Evolutionary conservation across 2,329 filamentous ascomycete genomes (phyloP).

Genomic region (Penicillium sclerotiorum): DNA sequence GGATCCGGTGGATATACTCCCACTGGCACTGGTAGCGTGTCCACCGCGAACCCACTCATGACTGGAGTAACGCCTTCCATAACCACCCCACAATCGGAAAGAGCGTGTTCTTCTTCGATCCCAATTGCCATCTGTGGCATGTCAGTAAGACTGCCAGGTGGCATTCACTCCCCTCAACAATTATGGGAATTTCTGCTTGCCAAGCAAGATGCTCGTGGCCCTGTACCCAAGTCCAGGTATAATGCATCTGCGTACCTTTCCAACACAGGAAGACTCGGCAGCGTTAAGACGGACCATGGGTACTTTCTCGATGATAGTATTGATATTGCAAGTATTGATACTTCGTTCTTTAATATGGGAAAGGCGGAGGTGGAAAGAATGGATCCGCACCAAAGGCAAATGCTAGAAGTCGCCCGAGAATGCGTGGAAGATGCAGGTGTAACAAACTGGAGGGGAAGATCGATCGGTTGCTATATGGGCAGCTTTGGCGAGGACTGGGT

Average conservation of each 20-base stretch:
- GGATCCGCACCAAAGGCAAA: conserved; percentile 37
- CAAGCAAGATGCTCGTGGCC: conserved; percentile 19
- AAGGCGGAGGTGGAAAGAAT: conserved; percentile 2
- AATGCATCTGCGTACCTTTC: conserved; percentile 29
- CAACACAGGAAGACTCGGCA: conserved; percentile 13
- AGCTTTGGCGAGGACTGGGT: conserved; percentile 32
- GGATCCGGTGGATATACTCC: background rate
- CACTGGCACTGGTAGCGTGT: background rate
- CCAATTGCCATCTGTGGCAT: conserved; percentile 29
- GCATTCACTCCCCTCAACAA: conserved; percentile 13
- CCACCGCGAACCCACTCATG: background rate
- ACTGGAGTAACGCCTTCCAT: background rate
- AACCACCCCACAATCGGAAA: background rate
- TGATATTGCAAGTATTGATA: conserved; percentile 15
- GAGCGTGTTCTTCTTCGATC: background rate
- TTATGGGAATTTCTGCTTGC: conserved; percentile 28
- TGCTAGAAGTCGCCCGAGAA: conserved; percentile 38
- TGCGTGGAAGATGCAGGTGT: conserved; percentile 37
- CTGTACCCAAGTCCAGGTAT: conserved; percentile 29
- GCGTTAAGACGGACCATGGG: conserved; percentile 16
- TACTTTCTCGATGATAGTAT: conserved; percentile 34
- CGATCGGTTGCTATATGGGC: conserved; percentile 32
- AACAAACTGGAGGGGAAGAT: conserved; percentile 31
- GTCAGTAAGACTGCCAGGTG: conserved; percentile 27
- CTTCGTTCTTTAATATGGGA: background rate